Conservation (phyloP, 1,284 basidiomycete genomes). For the Puccinia hordei region DNA sequence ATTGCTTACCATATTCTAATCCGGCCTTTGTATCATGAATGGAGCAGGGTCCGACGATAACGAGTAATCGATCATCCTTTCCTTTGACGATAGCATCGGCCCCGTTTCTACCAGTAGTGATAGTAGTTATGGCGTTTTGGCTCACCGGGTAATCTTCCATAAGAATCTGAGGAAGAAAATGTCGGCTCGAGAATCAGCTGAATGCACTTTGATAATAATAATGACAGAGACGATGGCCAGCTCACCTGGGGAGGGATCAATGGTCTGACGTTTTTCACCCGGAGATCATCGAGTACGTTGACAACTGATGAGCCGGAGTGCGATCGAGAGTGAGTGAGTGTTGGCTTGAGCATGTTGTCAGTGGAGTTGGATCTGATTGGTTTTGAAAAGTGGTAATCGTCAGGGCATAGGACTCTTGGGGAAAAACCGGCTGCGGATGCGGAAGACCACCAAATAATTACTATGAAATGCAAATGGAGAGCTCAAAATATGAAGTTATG, state of each 20-base stretch:
- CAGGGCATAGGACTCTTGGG: no score
- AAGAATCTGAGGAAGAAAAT: constrained; percentile 3
- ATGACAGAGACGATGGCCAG: constrained; percentile 9
- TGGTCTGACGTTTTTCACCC: constrained; percentile 81
- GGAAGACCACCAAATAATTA: no score
- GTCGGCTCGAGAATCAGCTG: neutral
- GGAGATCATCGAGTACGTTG: constrained; percentile 71
- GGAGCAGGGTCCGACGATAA: constrained; percentile 80
- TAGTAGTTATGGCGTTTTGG: constrained; percentile 59
- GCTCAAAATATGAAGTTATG: no score
- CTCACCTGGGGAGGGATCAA: constrained; percentile 68
- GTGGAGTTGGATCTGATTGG: neutral
- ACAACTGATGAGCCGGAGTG: constrained; percentile 21
- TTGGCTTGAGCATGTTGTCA: constrained; percentile 4
- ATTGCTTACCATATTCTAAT: constrained; percentile 27
- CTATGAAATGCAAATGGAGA: no score
- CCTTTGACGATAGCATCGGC: constrained; percentile 75
- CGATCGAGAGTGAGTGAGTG: constrained; percentile 23
- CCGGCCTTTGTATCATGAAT: constrained; percentile 40
- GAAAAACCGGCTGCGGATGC: no score
- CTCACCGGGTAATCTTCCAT: constrained; percentile 19
- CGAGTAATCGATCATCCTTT: constrained; percentile 82
- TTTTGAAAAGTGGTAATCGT: no score
- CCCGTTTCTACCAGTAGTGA: constrained; percentile 8
- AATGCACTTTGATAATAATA: neutral